phyloP scores from a whole-genome alignment of 2,329 filamentous ascomycete species.

The Colletotrichum gloeosporioides region DNA sequence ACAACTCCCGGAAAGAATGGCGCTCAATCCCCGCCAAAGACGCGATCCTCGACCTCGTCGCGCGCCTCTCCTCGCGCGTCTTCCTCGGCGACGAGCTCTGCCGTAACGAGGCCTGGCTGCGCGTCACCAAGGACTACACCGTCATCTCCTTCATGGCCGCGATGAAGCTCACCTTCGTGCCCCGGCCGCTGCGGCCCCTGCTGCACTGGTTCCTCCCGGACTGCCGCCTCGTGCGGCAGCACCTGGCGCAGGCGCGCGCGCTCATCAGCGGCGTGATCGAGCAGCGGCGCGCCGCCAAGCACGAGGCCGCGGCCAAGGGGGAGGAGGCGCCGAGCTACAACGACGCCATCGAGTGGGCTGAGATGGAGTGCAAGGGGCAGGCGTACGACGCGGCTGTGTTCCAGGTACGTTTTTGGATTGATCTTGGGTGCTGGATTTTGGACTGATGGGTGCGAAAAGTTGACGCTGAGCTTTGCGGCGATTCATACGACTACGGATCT shows the following conservation, averaged over 20 bases:
- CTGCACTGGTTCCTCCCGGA: conserved; percentile 49
- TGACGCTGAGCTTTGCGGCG: conserved; percentile 72
- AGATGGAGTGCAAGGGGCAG: conserved; percentile 43
- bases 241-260: conserved; percentile 35
- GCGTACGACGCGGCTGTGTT: conserved; percentile 66
- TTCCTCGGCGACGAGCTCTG: conserved; percentile 51
- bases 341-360: conserved; percentile 50
- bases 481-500: conserved; percentile 47
- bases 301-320: conserved; percentile 20
- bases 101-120: conserved; percentile 51
- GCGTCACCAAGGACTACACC: conserved; percentile 47
- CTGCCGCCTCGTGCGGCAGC: conserved; percentile 35
- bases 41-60: conserved; percentile 37
- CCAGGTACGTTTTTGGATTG: conserved; percentile 43
- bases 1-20: conserved; percentile 24
- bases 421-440: too few species aligned
- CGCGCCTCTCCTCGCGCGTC: conserved; percentile 54
- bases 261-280: conserved; percentile 38
- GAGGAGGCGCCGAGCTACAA: conserved; percentile 21
- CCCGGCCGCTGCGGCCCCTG: conserved; percentile 42
- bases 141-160: conserved; percentile 40
- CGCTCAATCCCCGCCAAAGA: background rate
- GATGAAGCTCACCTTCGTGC: conserved; percentile 43
- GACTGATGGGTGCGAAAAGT: conserved; percentile 23
- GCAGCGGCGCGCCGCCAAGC: conserved; percentile 28